These are phyloP conservation scores for Diutina mesorugosa DNA, from an alignment of 1,139 yeast genomes.

Conservation along the genomic window DNA sequence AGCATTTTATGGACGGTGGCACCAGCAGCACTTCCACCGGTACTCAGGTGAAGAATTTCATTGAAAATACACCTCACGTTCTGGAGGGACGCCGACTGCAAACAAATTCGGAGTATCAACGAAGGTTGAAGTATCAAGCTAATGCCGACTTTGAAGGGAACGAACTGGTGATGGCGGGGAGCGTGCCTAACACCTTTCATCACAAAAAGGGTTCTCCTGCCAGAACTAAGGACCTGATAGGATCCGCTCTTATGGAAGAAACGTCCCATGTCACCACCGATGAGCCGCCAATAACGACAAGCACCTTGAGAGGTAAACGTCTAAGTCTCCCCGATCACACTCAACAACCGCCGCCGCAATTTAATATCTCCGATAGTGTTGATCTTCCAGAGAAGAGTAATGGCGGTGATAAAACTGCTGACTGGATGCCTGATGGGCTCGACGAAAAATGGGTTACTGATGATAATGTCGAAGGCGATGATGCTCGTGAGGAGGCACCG, in stretches of 20 bases:
- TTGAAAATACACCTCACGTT: neutral
- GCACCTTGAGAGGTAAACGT: neutral
- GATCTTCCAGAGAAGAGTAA: neutral
- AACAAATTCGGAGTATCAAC: conserved; percentile 12
- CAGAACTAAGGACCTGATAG: conserved; percentile 21
- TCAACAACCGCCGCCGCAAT: neutral
- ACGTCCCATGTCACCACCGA: neutral
- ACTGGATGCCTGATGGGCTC: neutral
- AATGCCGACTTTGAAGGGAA: conserved; percentile 20
- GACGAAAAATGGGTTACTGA: neutral
- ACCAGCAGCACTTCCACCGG: neutral
- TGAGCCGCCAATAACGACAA: neutral
- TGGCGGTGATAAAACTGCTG: neutral
- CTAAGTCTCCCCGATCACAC: neutral
- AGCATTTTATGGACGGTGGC: neutral
- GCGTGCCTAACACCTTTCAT: conserved; percentile 34
- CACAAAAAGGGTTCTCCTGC: conserved; percentile 36
- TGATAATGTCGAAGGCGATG: neutral
- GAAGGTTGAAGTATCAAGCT: conserved; percentile 21
- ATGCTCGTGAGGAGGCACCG: neutral
- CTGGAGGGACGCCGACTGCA: neutral
- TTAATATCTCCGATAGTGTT: neutral
- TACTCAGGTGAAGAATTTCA: neutral
- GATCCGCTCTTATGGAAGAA: conserved; percentile 6
- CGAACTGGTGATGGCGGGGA: conserved; percentile 13